Conservation (phyloP, 805 yeast genomes). For the Teunomyces barrocoloradensis region DNA sequence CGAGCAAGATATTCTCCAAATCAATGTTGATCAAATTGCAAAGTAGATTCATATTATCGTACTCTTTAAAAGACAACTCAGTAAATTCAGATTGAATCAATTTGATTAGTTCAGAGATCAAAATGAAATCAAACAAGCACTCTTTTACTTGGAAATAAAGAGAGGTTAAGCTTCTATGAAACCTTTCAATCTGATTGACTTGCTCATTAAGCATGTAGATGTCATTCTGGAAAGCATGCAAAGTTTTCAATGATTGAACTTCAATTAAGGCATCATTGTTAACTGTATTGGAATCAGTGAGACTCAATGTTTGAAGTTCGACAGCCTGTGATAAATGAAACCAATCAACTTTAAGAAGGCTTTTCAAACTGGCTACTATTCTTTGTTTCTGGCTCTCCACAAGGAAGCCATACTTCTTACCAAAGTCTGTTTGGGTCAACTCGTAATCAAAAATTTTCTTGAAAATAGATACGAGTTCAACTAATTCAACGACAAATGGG, state of each 20-base stretch:
- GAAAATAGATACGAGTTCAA: constrained; percentile 49
- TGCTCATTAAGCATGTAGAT: constrained; percentile 20
- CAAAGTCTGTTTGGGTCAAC: constrained; percentile 25
- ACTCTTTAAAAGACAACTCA: constrained; percentile 15
- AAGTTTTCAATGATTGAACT: constrained; percentile 18
- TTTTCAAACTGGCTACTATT: constrained; percentile 30
- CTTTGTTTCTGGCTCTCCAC: constrained; percentile 31
- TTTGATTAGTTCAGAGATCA: constrained; percentile 11
- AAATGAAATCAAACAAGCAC: constrained; percentile 13
- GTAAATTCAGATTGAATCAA: constrained; percentile 14
- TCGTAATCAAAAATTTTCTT: constrained; percentile 22
- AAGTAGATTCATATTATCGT: constrained; percentile 12
- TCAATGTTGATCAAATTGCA: constrained; percentile 23
- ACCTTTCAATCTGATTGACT: constrained; percentile 14
- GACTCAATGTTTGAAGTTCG: constrained; percentile 37
- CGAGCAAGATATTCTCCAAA: constrained; percentile 16
- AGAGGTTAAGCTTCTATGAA: constrained; percentile 15
- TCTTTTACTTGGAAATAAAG: constrained; percentile 14
- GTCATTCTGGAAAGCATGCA: constrained; percentile 22
- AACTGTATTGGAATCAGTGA: constrained; percentile 23
- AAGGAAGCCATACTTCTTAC: constrained; percentile 43
- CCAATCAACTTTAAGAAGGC: constrained; percentile 51
- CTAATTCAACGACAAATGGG: constrained; percentile 55
- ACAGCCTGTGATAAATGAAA: constrained; percentile 45
- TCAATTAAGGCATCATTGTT: constrained; percentile 28